phyloP scores from a whole-genome alignment of 805 yeast species.

The Ogataea wickerhamii region DNA sequence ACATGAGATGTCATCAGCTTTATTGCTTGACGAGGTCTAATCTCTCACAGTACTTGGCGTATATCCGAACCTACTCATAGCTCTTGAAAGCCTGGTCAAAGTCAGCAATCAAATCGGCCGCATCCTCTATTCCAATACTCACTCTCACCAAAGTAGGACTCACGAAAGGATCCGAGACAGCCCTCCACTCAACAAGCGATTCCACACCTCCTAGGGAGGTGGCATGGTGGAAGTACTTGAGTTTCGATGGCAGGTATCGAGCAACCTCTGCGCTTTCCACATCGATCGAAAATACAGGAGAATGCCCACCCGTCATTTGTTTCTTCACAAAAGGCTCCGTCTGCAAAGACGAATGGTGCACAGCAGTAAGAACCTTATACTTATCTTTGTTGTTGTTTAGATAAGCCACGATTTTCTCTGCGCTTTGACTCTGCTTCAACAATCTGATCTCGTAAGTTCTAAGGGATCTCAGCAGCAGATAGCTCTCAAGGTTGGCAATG shows the following conservation, averaged over 20 bases:
- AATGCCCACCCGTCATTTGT: conserved; percentile 62
- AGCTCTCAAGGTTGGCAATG: conserved; percentile 73
- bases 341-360: conserved; percentile 78
- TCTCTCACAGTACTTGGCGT: too few relatives aligned
- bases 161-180: conserved; percentile 60
- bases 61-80: conserved; percentile 5
- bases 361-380: conserved; percentile 45
- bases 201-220: conserved; percentile 93
- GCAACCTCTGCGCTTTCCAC: conserved; percentile 53
- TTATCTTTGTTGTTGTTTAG: conserved; percentile 47
- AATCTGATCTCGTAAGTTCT: conserved; percentile 78
- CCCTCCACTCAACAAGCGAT: conserved; percentile 88
- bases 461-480: conserved; percentile 69
- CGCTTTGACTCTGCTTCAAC: conserved; percentile 58
- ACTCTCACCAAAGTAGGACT: conserved; percentile 61
- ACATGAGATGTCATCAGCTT: too few relatives aligned
- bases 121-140: conserved; percentile 77
- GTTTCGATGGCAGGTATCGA: conserved; percentile 54
- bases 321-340: conserved; percentile 58
- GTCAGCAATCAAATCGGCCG: conserved; percentile 73
- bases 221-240: conserved; percentile 80
- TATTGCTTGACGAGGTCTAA: too few relatives aligned
- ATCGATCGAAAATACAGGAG: conserved; percentile 74
- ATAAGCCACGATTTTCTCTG: conserved; percentile 56
- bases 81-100: conserved; percentile 52